Conservation (phyloP, 768 basidiomycete species). For the Filobasidium wieringae region DNA sequence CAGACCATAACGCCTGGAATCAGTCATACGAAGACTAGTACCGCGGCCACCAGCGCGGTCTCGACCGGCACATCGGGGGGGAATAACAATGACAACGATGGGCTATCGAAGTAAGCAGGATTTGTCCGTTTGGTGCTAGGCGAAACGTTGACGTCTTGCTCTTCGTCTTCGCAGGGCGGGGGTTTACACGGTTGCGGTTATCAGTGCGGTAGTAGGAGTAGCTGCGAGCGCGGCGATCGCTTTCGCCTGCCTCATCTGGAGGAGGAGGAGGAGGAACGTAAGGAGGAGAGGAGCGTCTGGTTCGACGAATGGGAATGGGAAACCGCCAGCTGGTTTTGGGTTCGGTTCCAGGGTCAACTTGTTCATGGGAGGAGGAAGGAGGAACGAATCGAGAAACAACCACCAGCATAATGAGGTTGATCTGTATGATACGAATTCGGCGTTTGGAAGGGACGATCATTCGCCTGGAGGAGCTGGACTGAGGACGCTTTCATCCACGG, state of each 20-base stretch:
- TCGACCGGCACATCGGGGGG: not conserved
- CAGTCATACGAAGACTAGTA: not conserved
- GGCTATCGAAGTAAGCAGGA: not conserved
- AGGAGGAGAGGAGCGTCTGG: not conserved
- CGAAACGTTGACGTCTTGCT: not conserved
- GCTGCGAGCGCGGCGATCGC: conserved; percentile 7
- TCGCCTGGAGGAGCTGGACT: not conserved
- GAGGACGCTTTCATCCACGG: too few relatives aligned
- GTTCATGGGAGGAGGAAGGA: conserved; percentile 6
- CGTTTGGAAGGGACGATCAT: not conserved
- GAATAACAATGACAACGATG: not conserved
- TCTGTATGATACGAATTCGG: not conserved
- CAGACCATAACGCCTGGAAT: not conserved
- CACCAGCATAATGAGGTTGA: conserved; percentile 3
- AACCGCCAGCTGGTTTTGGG: not conserved
- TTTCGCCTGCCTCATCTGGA: conserved; percentile 1
- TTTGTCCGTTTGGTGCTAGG: not conserved
- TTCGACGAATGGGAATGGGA: not conserved
- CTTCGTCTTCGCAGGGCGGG: not conserved
- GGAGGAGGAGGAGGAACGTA: conserved; percentile 1
- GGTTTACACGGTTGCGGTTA: conserved; percentile 1
- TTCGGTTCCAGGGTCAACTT: too few relatives aligned
- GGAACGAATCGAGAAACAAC: not conserved
- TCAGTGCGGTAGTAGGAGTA: conserved; percentile 8
- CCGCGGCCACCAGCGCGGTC: not conserved